Base-by-base conservation (phyloP, 1,284 basidiomycete genomes). In the Stereum hirsutum region DNA sequence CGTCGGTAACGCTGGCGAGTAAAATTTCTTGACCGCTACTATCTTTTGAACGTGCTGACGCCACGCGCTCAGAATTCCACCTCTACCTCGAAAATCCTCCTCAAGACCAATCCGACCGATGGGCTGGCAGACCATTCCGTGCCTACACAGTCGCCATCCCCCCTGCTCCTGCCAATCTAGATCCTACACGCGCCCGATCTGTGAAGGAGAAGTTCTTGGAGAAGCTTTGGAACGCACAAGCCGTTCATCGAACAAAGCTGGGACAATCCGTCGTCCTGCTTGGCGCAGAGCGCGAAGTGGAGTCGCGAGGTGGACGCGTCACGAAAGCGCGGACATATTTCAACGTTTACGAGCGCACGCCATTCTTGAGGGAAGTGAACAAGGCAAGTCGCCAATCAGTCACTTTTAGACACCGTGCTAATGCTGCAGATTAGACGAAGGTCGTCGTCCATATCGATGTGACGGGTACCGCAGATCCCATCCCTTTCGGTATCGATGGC, bases 161-260 rank as follows among this genome's bases (percentile, higher is more conserved):
- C 2, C 84, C 87, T 8, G 63, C 74, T 23, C 66, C 79, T 0
- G 57, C 74, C 28, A 75, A 77, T 46, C 58, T 81, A 23, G 83
- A 89, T 54, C 80, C 84, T 14, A 61, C 66, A 0, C 70, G 75
- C 39, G 73, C 78, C 2, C 72, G 77, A 44, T 58, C 57, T 4
- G 84, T 85, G 56, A 94, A 91, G 61, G 68, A 73, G 41, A 76
- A 86, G n/a, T 93, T 95, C 57, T 59, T 97, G 43, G 79, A 90
- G 49, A 89, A 88, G 55, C 60, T 93, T 6, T 94, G 92, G 89
- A 72, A 73, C 24, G 81, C 80, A 17, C 91, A 95, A 57, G 88
- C 89, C 4, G 74, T 74, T 35, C 83, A 83, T 50, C 71, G 89
- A 41, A 76, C 85, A 2, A 76, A 78, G 45, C 59, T 72, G 3